Conservation (phyloP, 164 flowering plant species). For the Chloranthus sessilifolius region DNA sequence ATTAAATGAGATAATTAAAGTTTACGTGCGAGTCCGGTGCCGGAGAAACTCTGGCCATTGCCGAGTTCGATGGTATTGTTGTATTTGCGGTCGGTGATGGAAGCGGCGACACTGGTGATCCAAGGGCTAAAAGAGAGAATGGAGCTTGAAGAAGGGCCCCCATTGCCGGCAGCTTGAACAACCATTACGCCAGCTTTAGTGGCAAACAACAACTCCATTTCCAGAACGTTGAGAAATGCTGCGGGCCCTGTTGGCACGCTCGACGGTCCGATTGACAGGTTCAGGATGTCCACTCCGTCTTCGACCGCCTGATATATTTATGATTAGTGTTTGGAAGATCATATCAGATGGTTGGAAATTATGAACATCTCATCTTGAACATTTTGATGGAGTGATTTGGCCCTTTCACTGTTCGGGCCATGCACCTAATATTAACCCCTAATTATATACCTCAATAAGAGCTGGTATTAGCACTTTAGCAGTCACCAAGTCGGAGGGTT, state of each 20-base stretch:
- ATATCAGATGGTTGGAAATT: no score
- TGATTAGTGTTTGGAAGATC: no score
- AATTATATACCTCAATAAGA: no score
- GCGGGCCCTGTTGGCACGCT: conserved; percentile 42
- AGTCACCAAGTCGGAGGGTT: no score
- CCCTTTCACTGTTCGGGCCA: no score
- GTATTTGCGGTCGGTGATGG: conserved; percentile 45
- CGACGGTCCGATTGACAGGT: conserved; percentile 58
- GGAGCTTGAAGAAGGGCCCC: conserved; percentile 44
- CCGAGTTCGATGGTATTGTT: conserved; percentile 33
- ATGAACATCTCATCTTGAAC: no score
- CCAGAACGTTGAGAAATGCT: conserved; percentile 47
- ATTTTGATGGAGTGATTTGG: no score
- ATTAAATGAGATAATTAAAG: not conserved
- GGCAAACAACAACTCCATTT: conserved; percentile 48
- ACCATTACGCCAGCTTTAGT: conserved; percentile 56
- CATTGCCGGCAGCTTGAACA: conserved; percentile 59
- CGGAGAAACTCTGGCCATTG: conserved; percentile 36
- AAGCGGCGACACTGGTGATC: conserved; percentile 59
- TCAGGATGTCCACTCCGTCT: conserved; percentile 60
- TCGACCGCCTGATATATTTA: conserved; percentile 59
- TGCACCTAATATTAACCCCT: no score
- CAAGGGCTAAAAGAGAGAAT: conserved; percentile 66
- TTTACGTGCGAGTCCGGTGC: conserved; percentile 52
- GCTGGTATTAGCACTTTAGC: no score